Evolutionary conservation across 2,329 filamentous ascomycete species (phyloP).

Genomic region (Clonostachys sp.): DNA sequence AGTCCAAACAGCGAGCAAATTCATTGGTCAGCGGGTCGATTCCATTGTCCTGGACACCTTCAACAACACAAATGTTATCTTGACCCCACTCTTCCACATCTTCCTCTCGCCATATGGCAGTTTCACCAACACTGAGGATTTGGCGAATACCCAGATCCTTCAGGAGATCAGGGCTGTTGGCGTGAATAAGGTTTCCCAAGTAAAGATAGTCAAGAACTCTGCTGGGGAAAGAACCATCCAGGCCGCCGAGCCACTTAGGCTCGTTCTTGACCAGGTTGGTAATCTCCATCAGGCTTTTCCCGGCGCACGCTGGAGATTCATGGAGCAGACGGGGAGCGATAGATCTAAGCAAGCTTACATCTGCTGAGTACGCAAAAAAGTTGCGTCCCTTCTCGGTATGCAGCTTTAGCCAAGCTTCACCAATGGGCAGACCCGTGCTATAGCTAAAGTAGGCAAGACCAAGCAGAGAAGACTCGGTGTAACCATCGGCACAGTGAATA

Average conservation of each 20-base stretch:
- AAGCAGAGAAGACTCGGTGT: constrained; percentile 89
- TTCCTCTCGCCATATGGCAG: constrained; percentile 72
- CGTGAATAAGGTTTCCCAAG: constrained; percentile 86
- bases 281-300: constrained; percentile 47
- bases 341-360: constrained; percentile 75
- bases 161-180: constrained; percentile 86
- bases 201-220: constrained; percentile 93
- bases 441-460: constrained; percentile 92
- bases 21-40: constrained; percentile 87
- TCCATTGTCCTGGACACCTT: constrained; percentile 92
- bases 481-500: constrained; percentile 92
- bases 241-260: constrained; percentile 74
- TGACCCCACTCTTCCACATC: constrained; percentile 68
- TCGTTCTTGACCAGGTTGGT: constrained; percentile 50
- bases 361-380: constrained; percentile 92
- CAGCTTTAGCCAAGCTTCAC: constrained; percentile 82
- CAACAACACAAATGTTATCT: constrained; percentile 76
- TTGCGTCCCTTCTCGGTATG: constrained; percentile 81
- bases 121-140: constrained; percentile 89
- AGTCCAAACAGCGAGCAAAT: constrained; percentile 80
- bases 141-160: constrained; percentile 77
- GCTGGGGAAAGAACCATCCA: constrained; percentile 90
- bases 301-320: constrained; percentile 55
- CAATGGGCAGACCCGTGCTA: constrained; percentile 73
- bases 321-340: constrained; percentile 72